A percentile compares a stretch with the other conserved stretches of the same genome.
These are phyloP conservation scores for Coemansia sp. DNA, from an alignment of 192 early-diverging fungal genomes.

Conservation along the genomic window DNA sequence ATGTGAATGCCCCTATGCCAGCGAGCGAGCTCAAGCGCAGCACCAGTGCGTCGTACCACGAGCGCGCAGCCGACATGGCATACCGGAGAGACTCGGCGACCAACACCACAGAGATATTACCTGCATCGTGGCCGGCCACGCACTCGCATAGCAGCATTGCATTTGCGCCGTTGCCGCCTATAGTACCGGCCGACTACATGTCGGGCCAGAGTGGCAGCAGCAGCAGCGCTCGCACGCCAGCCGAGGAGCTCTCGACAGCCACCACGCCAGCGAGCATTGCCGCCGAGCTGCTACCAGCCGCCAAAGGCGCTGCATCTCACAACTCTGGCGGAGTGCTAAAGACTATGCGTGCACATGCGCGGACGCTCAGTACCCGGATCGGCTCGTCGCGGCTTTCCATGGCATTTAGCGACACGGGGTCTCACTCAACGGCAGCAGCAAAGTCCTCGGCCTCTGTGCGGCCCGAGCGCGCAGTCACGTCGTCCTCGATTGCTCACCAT, in stretches of 20 bases:
- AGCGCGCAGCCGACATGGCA: not conserved
- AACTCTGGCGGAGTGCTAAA: conserved; percentile 18
- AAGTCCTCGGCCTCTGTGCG: conserved; percentile 14
- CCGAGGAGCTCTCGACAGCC: conserved; percentile 2
- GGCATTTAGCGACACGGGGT: conserved; percentile 29
- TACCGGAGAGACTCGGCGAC: conserved; percentile 1
- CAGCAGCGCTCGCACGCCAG: conserved; percentile 12
- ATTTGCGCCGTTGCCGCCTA: conserved; percentile 1
- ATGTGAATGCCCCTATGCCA: not conserved
- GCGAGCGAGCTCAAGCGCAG: not conserved
- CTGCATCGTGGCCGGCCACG: not conserved
- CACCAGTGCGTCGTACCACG: not conserved
- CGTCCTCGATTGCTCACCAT: not conserved
- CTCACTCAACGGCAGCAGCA: conserved; percentile 4
- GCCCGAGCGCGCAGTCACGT: conserved; percentile 6
- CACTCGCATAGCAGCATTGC: conserved; percentile 16
- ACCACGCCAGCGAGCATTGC: conserved; percentile 34
- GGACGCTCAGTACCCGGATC: conserved; percentile 39
- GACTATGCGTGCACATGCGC: conserved; percentile 40
- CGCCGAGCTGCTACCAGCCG: conserved; percentile 13
- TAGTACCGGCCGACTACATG: not conserved
- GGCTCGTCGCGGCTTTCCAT: conserved; percentile 25
- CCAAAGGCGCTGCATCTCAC: not conserved
- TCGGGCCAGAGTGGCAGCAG: not conserved
- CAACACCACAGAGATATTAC: not conserved